Conservation (phyloP, 2,329 filamentous ascomycete genomes). For the Coniochaeta hoffmannii region DNA sequence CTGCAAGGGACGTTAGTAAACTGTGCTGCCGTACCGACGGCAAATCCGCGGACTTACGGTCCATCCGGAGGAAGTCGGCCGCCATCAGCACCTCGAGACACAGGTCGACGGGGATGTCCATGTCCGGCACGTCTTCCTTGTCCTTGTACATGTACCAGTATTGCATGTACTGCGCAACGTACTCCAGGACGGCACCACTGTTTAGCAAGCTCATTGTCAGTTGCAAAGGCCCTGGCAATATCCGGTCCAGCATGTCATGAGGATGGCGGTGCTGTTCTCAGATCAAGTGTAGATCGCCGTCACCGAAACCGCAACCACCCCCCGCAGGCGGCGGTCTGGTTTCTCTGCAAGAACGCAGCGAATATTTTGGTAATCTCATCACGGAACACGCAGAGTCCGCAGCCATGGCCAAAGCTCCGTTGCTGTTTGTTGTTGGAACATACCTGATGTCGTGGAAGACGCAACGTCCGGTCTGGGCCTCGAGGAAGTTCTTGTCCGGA, state of each 20-base stretch:
- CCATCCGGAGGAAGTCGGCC: slow-evolving; percentile 67
- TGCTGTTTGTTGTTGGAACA: slow-evolving; percentile 23
- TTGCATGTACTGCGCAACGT: slow-evolving; percentile 76
- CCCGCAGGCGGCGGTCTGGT: slow-evolving; percentile 18
- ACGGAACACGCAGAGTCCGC: slow-evolving; percentile 10
- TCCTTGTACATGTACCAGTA: slow-evolving; percentile 71
- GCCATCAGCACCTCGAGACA: slow-evolving; percentile 72
- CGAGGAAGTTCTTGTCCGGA: slow-evolving; percentile 57
- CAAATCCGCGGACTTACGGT: slow-evolving; percentile 37
- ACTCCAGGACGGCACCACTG: slow-evolving; percentile 69
- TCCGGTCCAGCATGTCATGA: not conserved
- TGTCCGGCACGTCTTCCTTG: slow-evolving; percentile 66
- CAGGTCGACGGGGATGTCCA: slow-evolving; percentile 73
- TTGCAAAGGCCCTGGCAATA: not conserved
- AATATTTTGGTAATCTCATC: slow-evolving; percentile 29
- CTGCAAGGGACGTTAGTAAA: slow-evolving; percentile 1
- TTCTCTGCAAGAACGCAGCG: slow-evolving; percentile 40
- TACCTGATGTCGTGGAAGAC: slow-evolving; percentile 69
- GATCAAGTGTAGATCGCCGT: slow-evolving; percentile 58
- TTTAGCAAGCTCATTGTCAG: slow-evolving; percentile 3
- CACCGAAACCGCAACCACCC: slow-evolving; percentile 34
- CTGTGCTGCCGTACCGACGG: not conserved
- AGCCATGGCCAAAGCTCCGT: no score
- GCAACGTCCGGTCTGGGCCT: slow-evolving; percentile 58
- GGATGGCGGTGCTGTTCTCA: slow-evolving; percentile 27